Evolutionary conservation across 331 rosid species (phyloP).

Genomic region (Phaseolus coccineus): DNA sequence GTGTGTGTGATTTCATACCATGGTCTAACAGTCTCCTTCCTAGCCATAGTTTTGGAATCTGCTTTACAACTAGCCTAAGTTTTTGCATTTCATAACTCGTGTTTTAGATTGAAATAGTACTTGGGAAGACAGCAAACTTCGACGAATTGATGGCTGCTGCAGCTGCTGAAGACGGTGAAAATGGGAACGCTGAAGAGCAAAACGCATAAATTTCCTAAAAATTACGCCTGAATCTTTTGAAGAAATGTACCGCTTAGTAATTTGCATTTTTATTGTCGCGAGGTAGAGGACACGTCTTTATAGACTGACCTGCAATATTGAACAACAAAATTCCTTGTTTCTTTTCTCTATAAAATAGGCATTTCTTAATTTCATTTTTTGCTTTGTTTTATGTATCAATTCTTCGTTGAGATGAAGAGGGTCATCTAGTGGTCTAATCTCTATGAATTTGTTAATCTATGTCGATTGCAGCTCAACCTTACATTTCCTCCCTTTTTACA

Average conservation of each 20-base stretch:
- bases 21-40: not conserved
- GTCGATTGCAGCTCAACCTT: not conserved
- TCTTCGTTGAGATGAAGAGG: slow-evolving; percentile 16
- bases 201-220: slow-evolving; percentile 37
- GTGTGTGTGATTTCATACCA: not conserved
- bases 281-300: slow-evolving; percentile 38
- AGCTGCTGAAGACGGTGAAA: slow-evolving; percentile 75
- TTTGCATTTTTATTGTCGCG: slow-evolving; percentile 44
- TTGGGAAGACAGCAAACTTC: slow-evolving; percentile 79
- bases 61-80: slow-evolving; percentile 20
- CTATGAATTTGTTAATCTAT: not conserved
- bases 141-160: slow-evolving; percentile 84
- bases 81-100: slow-evolving; percentile 27
- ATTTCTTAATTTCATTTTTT: slow-evolving; percentile 28
- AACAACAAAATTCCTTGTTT: slow-evolving; percentile 32
- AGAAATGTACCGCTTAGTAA: slow-evolving; percentile 46
- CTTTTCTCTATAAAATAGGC: slow-evolving; percentile 34
- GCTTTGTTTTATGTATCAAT: slow-evolving; percentile 20
- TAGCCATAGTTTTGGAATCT: not conserved
- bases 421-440: not conserved
- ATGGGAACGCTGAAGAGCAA: slow-evolving; percentile 66
- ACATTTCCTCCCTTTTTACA: not conserved
- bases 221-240: slow-evolving; percentile 24
- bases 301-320: slow-evolving; percentile 36
- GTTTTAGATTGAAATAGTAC: slow-evolving; percentile 78